Evolutionary conservation across 1,284 basidiomycete species (phyloP), one percentile per base, ranked within the genome.

Genomic region (Mycena citricolor): DNA sequence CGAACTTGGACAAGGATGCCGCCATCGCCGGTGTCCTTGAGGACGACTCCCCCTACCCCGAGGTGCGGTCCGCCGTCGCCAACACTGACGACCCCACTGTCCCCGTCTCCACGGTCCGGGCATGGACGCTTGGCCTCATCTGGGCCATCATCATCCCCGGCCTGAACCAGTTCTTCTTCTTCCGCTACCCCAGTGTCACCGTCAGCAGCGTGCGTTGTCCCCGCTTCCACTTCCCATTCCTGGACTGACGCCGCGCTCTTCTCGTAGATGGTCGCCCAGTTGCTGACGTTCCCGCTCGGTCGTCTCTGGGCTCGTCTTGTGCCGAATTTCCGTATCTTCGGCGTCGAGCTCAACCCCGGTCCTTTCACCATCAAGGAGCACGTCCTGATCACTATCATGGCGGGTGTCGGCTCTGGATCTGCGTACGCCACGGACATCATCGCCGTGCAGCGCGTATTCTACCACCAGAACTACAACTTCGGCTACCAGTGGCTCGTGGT

Each of bases 371-470:
- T 86, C 58, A 86, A 86, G 61, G 83, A 16, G 23, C 13, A 64
- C 61, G 63, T 67, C 5, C 51, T 72, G 22, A 57, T 69, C 17
- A 70, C 85, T 8, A 85, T 93, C 63, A 94, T 94, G 86, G 82
- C 86, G 8, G 70, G 81, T 46, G 83, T 87, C 10, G 79, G 77
- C 21, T 60, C 71, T 13, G 57, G 62, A 13, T 77, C 76, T 22
- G 83, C 83, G 2, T 86, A 84, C 58, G 79, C 79, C 28, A 80
- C 93, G 3, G 85, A 90, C 61, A 82, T 89, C 23, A 68, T 29
- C 24, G 25, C 17, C 23, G 35, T 39, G 6, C 83, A 84, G 51
- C 66, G 73, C 14, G 69, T 77, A 7, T 77, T 71, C 54, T 81
- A 80, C 42, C 63, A 75, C 47, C 81, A 87, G 59, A 66, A 53